Conservation (phyloP, 768 basidiomycete species). For the Mycena pura region DNA sequence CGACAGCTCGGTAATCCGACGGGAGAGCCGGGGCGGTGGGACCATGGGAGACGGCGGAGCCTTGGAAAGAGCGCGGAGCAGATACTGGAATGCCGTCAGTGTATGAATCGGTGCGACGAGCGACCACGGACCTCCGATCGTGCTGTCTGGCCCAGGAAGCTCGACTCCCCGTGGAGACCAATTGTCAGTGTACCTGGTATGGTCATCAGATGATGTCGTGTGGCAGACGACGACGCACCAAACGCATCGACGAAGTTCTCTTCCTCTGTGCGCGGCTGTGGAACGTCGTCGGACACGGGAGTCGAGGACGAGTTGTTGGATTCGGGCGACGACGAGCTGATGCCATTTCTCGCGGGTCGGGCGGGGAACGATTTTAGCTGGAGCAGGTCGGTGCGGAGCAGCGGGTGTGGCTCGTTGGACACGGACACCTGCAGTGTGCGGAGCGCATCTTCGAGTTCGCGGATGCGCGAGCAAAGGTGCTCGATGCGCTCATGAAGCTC, state of each 20-base stretch:
- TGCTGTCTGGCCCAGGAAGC: conserved; percentile 69
- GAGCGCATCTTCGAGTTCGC: conserved; percentile 67
- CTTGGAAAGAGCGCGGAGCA: conserved; percentile 49
- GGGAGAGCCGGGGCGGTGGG: conserved; percentile 44
- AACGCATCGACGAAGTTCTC: conserved; percentile 53
- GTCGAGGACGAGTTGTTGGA: conserved; percentile 8
- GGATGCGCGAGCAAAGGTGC: conserved; percentile 57
- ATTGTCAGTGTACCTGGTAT: conserved; percentile 62
- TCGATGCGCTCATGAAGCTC: conserved; percentile 75
- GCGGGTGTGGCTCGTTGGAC: conserved; percentile 57
- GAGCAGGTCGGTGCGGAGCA: conserved; percentile 45
- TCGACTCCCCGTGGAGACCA: conserved; percentile 58
- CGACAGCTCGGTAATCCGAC: conserved; percentile 45
- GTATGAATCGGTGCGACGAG: background rate
- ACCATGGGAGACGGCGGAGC: conserved; percentile 19
- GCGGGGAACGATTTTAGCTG: conserved; percentile 31
- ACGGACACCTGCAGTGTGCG: conserved; percentile 53
- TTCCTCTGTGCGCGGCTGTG: conserved; percentile 29
- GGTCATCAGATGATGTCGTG: background rate
- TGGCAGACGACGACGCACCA: conserved; percentile 27
- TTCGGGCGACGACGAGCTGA: background rate
- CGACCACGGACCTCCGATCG: conserved; percentile 64
- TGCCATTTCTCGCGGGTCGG: background rate
- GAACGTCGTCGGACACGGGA: conserved; percentile 9
- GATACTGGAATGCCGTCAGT: conserved; percentile 47